Percentiles rank a stretch among this genome's conserved stretches.
phyloP scores from a whole-genome alignment of 176 grass and related monocot species.

The Cenchrus americanus region DNA sequence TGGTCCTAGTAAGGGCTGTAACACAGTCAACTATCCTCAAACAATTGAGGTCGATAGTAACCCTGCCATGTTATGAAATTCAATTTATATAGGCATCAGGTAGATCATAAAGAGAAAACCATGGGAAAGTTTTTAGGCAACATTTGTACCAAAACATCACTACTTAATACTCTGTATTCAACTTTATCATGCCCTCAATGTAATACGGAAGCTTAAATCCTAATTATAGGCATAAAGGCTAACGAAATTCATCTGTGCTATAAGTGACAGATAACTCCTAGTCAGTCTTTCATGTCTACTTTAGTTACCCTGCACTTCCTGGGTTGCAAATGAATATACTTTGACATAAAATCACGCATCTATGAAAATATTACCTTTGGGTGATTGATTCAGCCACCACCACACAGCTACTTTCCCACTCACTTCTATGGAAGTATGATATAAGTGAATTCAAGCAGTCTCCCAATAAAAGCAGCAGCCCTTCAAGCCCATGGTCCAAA shows the following conservation, averaged over 20 bases:
- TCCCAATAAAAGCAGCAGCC: conserved; percentile 60
- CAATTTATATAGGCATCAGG: conserved; percentile 33
- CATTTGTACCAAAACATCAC: conserved; percentile 14
- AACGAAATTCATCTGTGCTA: background rate
- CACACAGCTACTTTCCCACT: conserved; percentile 75
- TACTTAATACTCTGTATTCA: background rate
- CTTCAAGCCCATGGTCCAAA: conserved; percentile 74
- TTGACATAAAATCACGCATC: background rate
- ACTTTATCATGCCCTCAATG: background rate
- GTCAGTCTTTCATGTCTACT: background rate
- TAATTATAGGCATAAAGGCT: background rate
- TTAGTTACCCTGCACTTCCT: background rate
- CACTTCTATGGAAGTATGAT: conserved; percentile 56
- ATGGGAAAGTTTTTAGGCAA: background rate
- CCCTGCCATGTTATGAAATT: conserved; percentile 51
- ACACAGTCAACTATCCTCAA: conserved; percentile 80
- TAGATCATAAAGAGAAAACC: background rate
- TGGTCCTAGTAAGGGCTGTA: conserved; percentile 27
- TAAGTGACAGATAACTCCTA: conserved; percentile 9
- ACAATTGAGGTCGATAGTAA: conserved; percentile 80
- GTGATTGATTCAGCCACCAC: conserved; percentile 66
- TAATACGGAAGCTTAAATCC: conserved; percentile 11
- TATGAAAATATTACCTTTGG: conserved; percentile 49
- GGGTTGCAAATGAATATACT: conserved; percentile 3
- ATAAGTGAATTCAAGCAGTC: conserved; percentile 75